These are phyloP conservation scores for Penicillium samsonianum DNA, from an alignment of 495 filamentous ascomycete species.

Conservation along the genomic window DNA sequence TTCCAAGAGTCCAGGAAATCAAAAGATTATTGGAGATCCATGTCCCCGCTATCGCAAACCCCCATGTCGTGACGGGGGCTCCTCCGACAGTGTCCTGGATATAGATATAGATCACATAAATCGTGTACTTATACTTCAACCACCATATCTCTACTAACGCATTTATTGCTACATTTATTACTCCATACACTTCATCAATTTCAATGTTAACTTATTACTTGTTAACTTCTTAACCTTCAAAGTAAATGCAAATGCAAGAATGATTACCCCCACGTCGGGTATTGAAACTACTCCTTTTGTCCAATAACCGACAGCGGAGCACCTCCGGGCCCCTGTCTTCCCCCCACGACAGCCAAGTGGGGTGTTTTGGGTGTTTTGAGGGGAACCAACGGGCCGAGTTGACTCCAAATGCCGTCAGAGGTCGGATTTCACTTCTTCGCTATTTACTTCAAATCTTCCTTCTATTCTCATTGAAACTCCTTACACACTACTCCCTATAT, in stretches of 20 bases:
- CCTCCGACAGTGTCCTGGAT: neutral
- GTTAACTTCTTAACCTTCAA: neutral
- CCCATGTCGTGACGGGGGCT: slow-evolving; percentile 6
- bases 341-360: slow-evolving; percentile 10
- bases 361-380: neutral
- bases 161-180: neutral
- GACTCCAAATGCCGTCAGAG: slow-evolving; percentile 16
- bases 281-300: slow-evolving; percentile 29
- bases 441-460: neutral
- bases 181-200: neutral
- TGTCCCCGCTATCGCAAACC: slow-evolving; percentile 8
- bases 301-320: slow-evolving; percentile 41
- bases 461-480: neutral
- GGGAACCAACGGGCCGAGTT: slow-evolving; percentile 14
- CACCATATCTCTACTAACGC: neutral
- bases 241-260: neutral
- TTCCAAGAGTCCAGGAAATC: neutral
- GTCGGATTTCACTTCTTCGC: neutral
- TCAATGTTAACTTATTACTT: neutral
- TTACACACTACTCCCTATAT: neutral
- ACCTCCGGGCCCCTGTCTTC: slow-evolving; percentile 22
- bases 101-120: neutral
- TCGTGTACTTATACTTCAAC: neutral
- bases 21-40: neutral
- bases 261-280: slow-evolving; percentile 28